Percentiles rank a stretch among this genome's conserved stretches.
Evolutionary conservation across 306 rosid species (phyloP).

Genomic region (Vicia faba): DNA sequence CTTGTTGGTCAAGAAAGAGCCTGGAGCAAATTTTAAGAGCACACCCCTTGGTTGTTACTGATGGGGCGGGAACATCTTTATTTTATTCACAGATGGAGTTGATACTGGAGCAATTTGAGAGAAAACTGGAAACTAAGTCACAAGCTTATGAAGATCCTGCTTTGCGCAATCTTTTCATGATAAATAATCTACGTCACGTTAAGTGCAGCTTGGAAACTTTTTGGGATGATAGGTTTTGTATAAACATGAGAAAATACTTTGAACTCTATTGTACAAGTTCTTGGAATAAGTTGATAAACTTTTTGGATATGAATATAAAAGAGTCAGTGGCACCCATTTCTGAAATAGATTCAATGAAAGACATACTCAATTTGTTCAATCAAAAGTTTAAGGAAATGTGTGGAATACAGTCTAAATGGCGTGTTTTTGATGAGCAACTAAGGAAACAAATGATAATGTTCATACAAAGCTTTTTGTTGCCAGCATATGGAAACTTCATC

Average conservation of each 20-base stretch:
- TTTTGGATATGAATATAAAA: conserved; percentile 48
- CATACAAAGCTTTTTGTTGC: conserved; percentile 39
- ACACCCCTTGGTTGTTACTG: conserved; percentile 36
- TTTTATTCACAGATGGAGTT: neutral
- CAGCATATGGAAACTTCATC: conserved; percentile 68
- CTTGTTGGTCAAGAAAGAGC: no score
- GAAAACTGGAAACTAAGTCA: conserved; percentile 65
- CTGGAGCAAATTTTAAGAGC: no score
- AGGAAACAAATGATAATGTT: neutral
- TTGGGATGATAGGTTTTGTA: conserved; percentile 54
- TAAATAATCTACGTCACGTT: conserved; percentile 55
- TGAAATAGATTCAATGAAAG: conserved; percentile 47
- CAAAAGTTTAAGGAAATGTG: neutral
- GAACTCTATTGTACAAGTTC: conserved; percentile 57
- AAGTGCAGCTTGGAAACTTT: conserved; percentile 42
- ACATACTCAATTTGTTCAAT: neutral
- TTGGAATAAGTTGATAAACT: conserved; percentile 54
- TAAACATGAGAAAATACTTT: conserved; percentile 46
- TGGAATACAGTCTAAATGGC: neutral
- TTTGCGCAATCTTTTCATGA: conserved; percentile 57
- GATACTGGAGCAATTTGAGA: conserved; percentile 69
- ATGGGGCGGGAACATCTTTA: conserved; percentile 10
- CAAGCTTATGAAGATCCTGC: conserved; percentile 54
- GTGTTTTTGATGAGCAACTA: neutral
- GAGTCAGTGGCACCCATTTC: conserved; percentile 44